Conservation (phyloP, 2,329 filamentous ascomycete species). For the Chalaropsis ovoidea region DNA sequence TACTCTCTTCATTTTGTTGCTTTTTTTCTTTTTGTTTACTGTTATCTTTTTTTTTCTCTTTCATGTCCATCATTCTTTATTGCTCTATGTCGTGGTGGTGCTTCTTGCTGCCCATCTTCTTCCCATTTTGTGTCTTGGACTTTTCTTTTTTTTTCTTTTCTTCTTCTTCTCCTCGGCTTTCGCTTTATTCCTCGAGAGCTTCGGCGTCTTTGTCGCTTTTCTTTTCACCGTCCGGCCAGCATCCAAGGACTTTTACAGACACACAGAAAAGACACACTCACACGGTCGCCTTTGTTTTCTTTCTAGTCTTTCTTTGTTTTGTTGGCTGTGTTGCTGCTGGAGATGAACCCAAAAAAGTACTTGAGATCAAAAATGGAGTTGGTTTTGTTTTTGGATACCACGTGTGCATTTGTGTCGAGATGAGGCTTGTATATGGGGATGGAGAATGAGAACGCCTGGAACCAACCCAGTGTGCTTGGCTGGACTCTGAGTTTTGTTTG, state of each 20-base stretch:
- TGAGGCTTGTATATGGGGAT: background rate
- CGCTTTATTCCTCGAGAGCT: background rate
- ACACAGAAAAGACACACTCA: background rate
- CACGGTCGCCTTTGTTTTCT: background rate
- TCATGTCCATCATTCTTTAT: conserved; percentile 11
- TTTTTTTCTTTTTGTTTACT: conserved; percentile 28
- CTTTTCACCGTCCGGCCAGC: background rate
- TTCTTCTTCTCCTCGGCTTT: background rate
- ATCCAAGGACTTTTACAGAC: background rate
- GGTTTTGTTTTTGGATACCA: background rate
- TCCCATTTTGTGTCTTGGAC: conserved; percentile 1
- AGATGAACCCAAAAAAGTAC: background rate
- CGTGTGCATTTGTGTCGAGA: background rate
- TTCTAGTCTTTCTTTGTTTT: conserved; percentile 24
- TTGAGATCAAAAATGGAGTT: conserved; percentile 7
- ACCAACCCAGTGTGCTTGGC: background rate
- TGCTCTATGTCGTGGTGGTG: conserved; percentile 4
- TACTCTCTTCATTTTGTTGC: conserved; percentile 29
- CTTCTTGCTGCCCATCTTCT: background rate
- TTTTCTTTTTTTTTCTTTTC: background rate
- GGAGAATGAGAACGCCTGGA: background rate
- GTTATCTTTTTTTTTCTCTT: conserved; percentile 29
- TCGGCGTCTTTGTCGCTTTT: background rate
- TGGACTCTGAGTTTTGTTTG: background rate
- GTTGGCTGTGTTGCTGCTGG: conserved; percentile 13